Evolutionary conservation across 305 asterid genomes (phyloP).

Genomic region (Solanum hybrid): DNA sequence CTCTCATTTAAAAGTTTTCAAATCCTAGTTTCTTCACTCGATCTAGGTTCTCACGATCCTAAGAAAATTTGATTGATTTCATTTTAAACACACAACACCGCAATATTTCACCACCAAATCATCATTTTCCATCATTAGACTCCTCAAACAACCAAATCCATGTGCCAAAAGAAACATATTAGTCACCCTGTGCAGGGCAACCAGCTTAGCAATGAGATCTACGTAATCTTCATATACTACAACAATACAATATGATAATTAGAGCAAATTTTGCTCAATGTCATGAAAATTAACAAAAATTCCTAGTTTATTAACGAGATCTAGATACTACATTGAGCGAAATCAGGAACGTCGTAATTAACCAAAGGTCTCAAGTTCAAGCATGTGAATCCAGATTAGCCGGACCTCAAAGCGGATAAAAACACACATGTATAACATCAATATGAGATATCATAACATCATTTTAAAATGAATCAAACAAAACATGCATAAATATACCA

Average conservation of each 20-base stretch:
- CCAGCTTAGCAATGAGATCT: background rate
- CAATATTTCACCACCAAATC: background rate
- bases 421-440: background rate
- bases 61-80: background rate
- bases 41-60: background rate
- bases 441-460: background rate
- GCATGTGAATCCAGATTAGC: background rate
- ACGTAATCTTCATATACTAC: background rate
- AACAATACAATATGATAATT: background rate
- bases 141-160: background rate
- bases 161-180: background rate
- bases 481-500: background rate
- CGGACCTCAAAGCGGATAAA: background rate
- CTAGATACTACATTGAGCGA: background rate
- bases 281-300: background rate
- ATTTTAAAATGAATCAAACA: background rate
- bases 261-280: background rate
- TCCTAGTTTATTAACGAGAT: background rate
- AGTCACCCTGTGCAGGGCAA: background rate
- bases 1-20: background rate
- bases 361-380: background rate
- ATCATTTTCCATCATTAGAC: background rate
- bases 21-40: background rate
- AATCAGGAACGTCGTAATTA: background rate
- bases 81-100: background rate